Percentiles rank a stretch among this genome's conserved stretches.
These are phyloP conservation scores for Halophytophthora polymorphica DNA, from an alignment of 352 stramenopile species.

Conservation along the genomic window DNA sequence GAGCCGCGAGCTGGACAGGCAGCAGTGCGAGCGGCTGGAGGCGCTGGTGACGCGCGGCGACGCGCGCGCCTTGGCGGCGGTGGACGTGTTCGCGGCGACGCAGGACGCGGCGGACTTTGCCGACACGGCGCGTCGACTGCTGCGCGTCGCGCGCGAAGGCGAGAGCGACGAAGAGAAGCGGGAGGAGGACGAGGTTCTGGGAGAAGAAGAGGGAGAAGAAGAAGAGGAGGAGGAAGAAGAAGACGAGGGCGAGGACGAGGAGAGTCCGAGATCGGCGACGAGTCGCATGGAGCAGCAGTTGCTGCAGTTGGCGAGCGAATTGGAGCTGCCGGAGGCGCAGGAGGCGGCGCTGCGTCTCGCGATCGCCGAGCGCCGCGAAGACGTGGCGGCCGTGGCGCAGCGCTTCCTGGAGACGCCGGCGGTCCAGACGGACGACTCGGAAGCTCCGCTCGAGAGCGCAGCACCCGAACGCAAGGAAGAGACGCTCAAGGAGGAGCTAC, in stretches of 20 bases:
- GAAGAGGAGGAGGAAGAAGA: background rate
- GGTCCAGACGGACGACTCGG: background rate
- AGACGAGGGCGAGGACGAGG: background rate
- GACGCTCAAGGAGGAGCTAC: background rate
- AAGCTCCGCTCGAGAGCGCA: background rate
- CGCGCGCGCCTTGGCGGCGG: conserved; percentile 41
- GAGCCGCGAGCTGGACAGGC: conserved; percentile 18
- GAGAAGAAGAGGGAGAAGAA: background rate
- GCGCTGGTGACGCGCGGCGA: conserved; percentile 30
- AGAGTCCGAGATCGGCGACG: background rate
- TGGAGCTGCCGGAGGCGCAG: conserved; percentile 23
- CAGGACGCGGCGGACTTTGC: conserved; percentile 51
- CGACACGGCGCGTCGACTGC: conserved; percentile 51
- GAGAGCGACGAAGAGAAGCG: background rate
- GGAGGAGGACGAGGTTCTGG: background rate
- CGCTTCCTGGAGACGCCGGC: conserved; percentile 35
- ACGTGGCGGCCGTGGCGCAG: conserved; percentile 38
- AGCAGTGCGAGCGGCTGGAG: conserved; percentile 27
- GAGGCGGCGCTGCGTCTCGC: conserved; percentile 34
- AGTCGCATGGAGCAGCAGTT: conserved; percentile 40
- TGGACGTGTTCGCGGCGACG: conserved; percentile 52
- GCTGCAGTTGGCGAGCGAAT: conserved; percentile 35
- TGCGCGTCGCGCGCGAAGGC: conserved; percentile 12
- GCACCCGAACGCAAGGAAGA: background rate
- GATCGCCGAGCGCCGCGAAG: conserved; percentile 35